Evolutionary conservation across 805 yeast species (phyloP).

Genomic region (Clavispora phyllophila): DNA sequence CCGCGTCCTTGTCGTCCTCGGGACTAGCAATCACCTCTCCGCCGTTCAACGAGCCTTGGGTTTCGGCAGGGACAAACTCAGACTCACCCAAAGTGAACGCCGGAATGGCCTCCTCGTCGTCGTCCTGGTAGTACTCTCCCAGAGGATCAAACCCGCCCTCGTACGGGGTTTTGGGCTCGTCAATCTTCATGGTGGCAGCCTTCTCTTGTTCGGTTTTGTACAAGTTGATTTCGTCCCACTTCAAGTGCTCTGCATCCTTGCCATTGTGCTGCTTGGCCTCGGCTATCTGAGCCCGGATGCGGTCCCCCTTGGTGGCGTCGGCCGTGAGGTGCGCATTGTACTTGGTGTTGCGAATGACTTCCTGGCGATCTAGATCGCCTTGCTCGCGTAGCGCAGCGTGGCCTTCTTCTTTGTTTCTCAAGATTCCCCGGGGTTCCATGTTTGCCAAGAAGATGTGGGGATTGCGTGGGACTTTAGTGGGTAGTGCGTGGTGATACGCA

Average conservation of each 20-base stretch:
- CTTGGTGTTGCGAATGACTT: constrained; percentile 75
- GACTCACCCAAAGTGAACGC: constrained; percentile 57
- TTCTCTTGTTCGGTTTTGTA: constrained; percentile 68
- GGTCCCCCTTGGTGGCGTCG: constrained; percentile 38
- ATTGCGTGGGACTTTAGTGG: too few species aligned
- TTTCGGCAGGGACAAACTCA: constrained; percentile 32
- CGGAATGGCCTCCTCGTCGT: constrained; percentile 43
- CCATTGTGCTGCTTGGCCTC: constrained; percentile 20
- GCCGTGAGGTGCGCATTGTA: constrained; percentile 56
- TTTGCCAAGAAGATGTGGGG: background rate
- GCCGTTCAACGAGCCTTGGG: constrained; percentile 30
- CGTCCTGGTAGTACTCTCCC: constrained; percentile 73
- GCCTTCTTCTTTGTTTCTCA: constrained; percentile 44
- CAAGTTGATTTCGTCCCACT: constrained; percentile 84
- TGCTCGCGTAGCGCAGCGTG: constrained; percentile 7
- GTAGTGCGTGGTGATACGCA: too few species aligned
- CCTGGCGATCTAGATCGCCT: constrained; percentile 50
- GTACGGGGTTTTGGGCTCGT: constrained; percentile 94
- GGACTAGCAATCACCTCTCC: constrained; percentile 32
- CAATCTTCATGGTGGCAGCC: constrained; percentile 73
- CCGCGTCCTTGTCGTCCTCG: constrained; percentile 21
- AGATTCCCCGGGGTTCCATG: constrained; percentile 40
- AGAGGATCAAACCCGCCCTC: constrained; percentile 83
- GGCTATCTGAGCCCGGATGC: constrained; percentile 42
- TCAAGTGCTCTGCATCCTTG: constrained; percentile 38